phyloP scores from a whole-genome alignment of 352 stramenopile genomes.

The Globisporangium paroecandrum region DNA sequence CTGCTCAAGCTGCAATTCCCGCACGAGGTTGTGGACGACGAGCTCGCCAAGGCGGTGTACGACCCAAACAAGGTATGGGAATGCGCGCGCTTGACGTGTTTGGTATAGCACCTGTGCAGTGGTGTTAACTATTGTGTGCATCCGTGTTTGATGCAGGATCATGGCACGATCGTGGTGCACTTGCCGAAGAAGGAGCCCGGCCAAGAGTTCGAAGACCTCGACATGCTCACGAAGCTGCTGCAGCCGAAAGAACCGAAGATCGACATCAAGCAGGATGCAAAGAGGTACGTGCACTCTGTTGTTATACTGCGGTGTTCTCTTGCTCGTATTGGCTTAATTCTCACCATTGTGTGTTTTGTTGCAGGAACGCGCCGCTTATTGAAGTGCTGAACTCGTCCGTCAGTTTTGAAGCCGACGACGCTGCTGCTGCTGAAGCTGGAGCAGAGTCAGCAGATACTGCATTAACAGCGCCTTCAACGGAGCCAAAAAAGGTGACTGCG shows the following conservation, averaged over 20 bases:
- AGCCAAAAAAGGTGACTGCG: constrained; percentile 24
- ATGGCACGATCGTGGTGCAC: constrained; percentile 92
- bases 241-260: constrained; percentile 52
- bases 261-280: constrained; percentile 27
- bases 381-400: constrained; percentile 67
- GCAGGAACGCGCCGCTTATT: constrained; percentile 64
- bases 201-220: constrained; percentile 89
- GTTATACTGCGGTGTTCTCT: background rate
- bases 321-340: background rate
- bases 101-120: background rate
- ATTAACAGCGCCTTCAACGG: background rate
- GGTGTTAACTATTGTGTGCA: background rate
- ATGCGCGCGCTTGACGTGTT: constrained; percentile 23
- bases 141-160: constrained; percentile 47
- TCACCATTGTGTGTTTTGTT: constrained; percentile 9
- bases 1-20: constrained; percentile 95
- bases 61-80: constrained; percentile 78
- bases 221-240: constrained; percentile 91
- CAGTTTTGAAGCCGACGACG: constrained; percentile 12
- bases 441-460: background rate
- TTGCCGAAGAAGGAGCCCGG: constrained; percentile 87
- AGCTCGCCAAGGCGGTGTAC: constrained; percentile 88
- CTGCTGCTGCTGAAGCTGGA: background rate
- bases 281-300: constrained; percentile 26
- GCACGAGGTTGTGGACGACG: constrained; percentile 84